Evolutionary conservation across 306 rosid species (phyloP).

Genomic region (Trichosanthes truncata): DNA sequence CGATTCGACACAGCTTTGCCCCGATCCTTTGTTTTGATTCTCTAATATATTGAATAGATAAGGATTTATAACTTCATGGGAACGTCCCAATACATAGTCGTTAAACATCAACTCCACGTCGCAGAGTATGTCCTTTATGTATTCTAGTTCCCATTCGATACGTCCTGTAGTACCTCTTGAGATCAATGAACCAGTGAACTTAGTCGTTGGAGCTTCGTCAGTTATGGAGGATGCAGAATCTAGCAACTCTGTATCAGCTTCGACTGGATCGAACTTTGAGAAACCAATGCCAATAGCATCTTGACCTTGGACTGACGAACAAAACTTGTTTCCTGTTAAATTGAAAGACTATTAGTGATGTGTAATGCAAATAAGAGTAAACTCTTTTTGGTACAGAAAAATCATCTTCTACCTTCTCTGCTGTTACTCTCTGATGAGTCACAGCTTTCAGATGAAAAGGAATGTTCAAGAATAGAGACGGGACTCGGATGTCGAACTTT

Average conservation of each 20-base stretch:
- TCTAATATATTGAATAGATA: conserved; percentile 58
- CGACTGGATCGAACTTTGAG: conserved; percentile 28
- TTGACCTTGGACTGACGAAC: conserved; percentile 47
- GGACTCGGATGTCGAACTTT: conserved; percentile 72
- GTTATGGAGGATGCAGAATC: conserved; percentile 84
- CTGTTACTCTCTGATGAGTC: conserved; percentile 61
- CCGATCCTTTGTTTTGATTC: conserved; percentile 33
- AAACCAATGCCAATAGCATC: conserved; percentile 34
- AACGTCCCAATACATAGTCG: conserved; percentile 46
- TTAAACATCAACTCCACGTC: conserved; percentile 58
- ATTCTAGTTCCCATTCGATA: conserved; percentile 55
- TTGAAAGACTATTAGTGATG: neutral
- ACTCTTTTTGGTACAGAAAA: neutral
- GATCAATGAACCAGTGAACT: conserved; percentile 15
- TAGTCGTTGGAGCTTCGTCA: conserved; percentile 20
- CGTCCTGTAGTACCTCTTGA: conserved; percentile 18
- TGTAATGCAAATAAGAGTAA: neutral
- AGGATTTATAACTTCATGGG: conserved; percentile 44
- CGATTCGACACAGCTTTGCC: conserved; percentile 17
- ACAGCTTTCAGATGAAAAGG: conserved; percentile 69
- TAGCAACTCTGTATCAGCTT: conserved; percentile 56
- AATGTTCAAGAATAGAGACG: conserved; percentile 68
- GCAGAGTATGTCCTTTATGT: conserved; percentile 52
- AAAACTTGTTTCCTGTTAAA: conserved; percentile 63
- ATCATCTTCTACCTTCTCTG: conserved; percentile 51